A percentile compares a stretch with the other conserved stretches of the same genome.
phyloP scores from a whole-genome alignment of 257 asterid genomes.

The Nicotiana otophora region DNA sequence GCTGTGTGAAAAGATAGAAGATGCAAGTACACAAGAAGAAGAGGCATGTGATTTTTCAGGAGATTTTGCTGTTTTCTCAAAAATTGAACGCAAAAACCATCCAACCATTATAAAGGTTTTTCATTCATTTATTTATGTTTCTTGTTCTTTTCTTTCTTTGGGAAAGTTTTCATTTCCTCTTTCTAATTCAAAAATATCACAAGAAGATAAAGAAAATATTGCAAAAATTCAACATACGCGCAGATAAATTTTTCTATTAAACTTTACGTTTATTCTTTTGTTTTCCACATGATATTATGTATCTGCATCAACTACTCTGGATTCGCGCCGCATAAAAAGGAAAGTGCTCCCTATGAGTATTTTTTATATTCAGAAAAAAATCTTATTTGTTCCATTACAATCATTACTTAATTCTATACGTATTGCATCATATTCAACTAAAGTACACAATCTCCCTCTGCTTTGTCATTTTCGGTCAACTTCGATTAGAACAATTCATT shows the following conservation, averaged over 20 bases:
- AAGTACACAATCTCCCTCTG: background rate
- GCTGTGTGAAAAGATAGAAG: conserved; percentile 24
- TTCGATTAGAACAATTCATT: background rate
- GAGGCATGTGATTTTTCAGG: conserved; percentile 16
- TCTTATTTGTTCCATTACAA: too few species aligned
- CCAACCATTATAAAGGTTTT: conserved; percentile 29
- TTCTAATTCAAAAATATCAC: background rate
- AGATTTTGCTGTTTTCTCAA: conserved; percentile 19
- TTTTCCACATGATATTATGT: too few species aligned
- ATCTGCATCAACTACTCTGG: too few species aligned
- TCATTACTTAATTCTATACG: too few species aligned
- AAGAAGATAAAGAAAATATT: background rate
- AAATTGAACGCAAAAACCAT: conserved; percentile 20
- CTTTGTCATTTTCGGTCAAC: background rate
- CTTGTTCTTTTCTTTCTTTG: background rate
- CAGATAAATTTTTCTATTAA: too few species aligned
- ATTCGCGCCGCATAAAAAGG: too few species aligned
- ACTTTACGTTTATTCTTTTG: too few species aligned
- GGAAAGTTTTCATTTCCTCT: background rate
- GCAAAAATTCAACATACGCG: too few species aligned
- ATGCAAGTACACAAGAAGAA: conserved; percentile 10
- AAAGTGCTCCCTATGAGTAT: too few species aligned
- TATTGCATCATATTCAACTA: background rate
- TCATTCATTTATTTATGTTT: background rate
- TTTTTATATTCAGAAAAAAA: too few species aligned